These are phyloP conservation scores for Zea mays DNA, from an alignment of 176 grass and related monocot genomes.

Conservation along the genomic window Zm-B73-REFERENCE-NAM-5.0 NC_050105.1:145901001-145901500, in stretches of 20 bases:
- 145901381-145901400: slow-evolving; percentile 59
- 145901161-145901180: background rate
- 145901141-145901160: background rate
- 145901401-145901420: slow-evolving; percentile 40
- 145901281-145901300: slow-evolving; percentile 9
- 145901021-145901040: slow-evolving; percentile 50
- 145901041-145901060: slow-evolving; percentile 20
- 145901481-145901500: too few species aligned
- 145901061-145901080: background rate
- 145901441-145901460: slow-evolving; percentile 53
- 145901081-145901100: slow-evolving; percentile 29
- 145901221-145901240: background rate
- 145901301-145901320: slow-evolving; percentile 31
- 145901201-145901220: background rate
- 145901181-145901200: background rate
- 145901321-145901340: slow-evolving; percentile 63
- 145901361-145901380: slow-evolving; percentile 47
- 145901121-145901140: background rate
- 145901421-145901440: slow-evolving; percentile 46
- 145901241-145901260: slow-evolving; percentile 35
- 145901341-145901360: slow-evolving; percentile 62
- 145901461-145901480: background rate
- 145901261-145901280: slow-evolving; percentile 33
- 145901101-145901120: slow-evolving; percentile 46
- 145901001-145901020: slow-evolving; percentile 43